A percentile compares a stretch with the other conserved stretches of the same genome.
Evolutionary conservation across 768 basidiomycete genomes (phyloP).

Genomic region (Mycena filopes): DNA sequence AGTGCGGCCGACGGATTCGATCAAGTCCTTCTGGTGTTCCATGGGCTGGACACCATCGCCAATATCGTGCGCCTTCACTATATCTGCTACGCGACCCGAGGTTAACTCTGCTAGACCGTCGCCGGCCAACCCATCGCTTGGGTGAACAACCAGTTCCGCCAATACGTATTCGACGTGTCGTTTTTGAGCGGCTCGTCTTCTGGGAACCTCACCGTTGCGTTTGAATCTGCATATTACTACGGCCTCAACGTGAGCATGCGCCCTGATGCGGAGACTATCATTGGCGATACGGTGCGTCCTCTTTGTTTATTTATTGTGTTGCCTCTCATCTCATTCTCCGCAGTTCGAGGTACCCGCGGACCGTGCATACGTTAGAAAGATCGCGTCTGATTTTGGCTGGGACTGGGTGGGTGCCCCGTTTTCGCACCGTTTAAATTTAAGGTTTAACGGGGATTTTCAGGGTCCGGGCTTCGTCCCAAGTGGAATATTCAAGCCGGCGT

Average conservation of each 20-base stretch:
- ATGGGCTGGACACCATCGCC: constrained; percentile 67
- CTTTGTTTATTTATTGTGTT: not conserved
- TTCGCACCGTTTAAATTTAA: not conserved
- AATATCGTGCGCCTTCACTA: constrained; percentile 66
- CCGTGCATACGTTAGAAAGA: constrained; percentile 61
- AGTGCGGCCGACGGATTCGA: constrained; percentile 33
- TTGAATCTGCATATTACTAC: constrained; percentile 66
- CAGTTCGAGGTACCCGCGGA: constrained; percentile 64
- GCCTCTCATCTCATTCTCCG: too few species aligned
- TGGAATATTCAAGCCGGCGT: constrained; percentile 67
- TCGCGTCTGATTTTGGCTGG: constrained; percentile 68
- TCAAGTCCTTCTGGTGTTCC: constrained; percentile 59
- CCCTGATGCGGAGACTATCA: constrained; percentile 55
- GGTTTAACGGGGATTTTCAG: constrained; percentile 40
- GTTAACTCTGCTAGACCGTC: constrained; percentile 50
- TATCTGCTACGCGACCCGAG: not conserved
- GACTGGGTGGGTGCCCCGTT: constrained; percentile 56
- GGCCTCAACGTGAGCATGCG: constrained; percentile 62
- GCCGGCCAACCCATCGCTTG: constrained; percentile 63
- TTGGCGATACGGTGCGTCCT: constrained; percentile 44
- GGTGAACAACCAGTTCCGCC: constrained; percentile 68
- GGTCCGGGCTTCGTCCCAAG: constrained; percentile 67
- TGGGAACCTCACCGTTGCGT: constrained; percentile 55
- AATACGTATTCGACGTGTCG: constrained; percentile 64
- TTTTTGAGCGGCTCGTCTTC: constrained; percentile 47